Base-by-base conservation (phyloP, 2,329 filamentous ascomycete species). In the Colletotrichum higginsianum region DNA sequence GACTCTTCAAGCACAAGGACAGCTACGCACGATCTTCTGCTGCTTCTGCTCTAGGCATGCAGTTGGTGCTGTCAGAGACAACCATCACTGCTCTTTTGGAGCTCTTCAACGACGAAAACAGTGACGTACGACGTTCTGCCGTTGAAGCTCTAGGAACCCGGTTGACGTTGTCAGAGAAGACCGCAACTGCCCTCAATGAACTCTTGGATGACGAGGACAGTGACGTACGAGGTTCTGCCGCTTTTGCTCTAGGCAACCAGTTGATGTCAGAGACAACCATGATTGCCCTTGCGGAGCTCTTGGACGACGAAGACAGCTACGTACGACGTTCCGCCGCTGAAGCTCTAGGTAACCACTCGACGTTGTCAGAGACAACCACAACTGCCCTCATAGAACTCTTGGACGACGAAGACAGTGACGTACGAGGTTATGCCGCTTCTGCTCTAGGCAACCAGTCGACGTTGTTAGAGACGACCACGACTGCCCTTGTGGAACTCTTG, bases 371-470 rank as follows among this genome's bases (percentile, higher is more conserved):
- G 5, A 46, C 38, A 16, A 47, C 38, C 3, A 46, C 38, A 4
- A 15, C 61, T 23, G 49, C 49, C 35, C 46, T 62, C 9, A n/a
- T 53, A 4, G 35, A 52, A 62, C 47, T 62, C 60, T 61, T 52
- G 5, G 23, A 61, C 30, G 4, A 61, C 16, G 4, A 60, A 30
- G 44, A 58, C 46, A 21, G 21, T 0, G 0, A 18, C 2, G 42
- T 70, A 47, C 26, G 38, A 70, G 4, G 0, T 16, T n/a, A 3
- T 16, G 55, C 61, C 47, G 53, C 55, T 35, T 21, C 49, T 5
- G 55, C 67, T 40, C 35, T 71, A 66, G 35, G 56, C 13, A 42
- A 50, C 2, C 67, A 66, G 18, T 47, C 67, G 49, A 62, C 53
- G 1, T 30, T 72, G 15, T 55, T 23, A 47, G n/a, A 55, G 2